Base-by-base conservation (phyloP, 2,329 filamentous ascomycete genomes). In the Aspergillus floridensis region DNA sequence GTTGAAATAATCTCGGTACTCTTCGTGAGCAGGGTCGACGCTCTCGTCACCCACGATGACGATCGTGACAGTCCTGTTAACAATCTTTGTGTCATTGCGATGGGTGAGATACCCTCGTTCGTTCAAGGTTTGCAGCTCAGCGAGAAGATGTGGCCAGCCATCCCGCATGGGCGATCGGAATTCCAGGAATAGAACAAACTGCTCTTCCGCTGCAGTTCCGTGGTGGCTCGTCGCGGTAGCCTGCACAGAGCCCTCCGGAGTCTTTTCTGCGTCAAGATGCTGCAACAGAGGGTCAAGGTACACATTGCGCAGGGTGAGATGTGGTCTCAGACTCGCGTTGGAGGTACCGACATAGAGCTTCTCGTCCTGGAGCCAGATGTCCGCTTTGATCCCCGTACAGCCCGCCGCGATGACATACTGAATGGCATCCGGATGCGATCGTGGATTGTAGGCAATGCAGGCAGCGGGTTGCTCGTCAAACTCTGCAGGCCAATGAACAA, bases 121-220 rank as follows among this genome's bases (percentile, higher is more conserved):
- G 12, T 61, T 64, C 6, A 74, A 56, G 7, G 53, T 21, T 16
- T 59, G 57, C 1, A 74, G 49, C 29, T 66, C 62, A 1, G 60
- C 60, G 14, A 64, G 29, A 3, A 73, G 62, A 22, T 41, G 44
- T 19, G 65, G 63, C 57, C 65, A 69, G 4, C 64, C 53, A 4
- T 58, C 58, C 5, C 57, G 56, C 2, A 63, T 29, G 5, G 66
- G 52, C 1, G 66, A 65, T 31, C 64, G 65, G 7, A 68, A 54
- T 53, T 72, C 63, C 47, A 74, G 49, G 3, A 69, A 58, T 6
- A 74, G 61, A 32, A 65, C 59, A 41, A 71, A 71, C 2, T 66
- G 53, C 16, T 53, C 62, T 2, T 35, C 32, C 11, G 11, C 6
- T 5, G 11, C 32, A 35, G 32, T 35, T 16, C 32, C 32, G 32